Evolutionary conservation across 768 basidiomycete genomes (phyloP).

Genomic region (Russula emetica): DNA sequence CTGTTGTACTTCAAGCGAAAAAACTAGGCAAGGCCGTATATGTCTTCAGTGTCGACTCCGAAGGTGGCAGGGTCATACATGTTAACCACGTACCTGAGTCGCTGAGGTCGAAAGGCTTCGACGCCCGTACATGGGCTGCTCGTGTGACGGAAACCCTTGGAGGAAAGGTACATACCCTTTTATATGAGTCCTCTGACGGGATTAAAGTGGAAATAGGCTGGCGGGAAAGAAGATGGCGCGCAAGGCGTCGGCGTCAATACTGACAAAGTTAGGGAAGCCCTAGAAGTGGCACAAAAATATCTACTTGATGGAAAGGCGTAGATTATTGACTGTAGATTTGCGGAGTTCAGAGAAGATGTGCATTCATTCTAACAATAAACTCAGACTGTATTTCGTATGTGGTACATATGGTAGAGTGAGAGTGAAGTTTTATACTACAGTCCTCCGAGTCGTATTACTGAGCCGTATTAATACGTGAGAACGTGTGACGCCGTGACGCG

Average conservation of each 20-base stretch:
- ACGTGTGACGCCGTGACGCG: conserved; percentile 15
- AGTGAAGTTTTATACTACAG: too few species aligned
- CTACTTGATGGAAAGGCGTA: conserved; percentile 21
- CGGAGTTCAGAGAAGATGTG: too few species aligned
- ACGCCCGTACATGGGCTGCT: conserved; percentile 85
- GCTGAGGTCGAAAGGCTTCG: conserved; percentile 59
- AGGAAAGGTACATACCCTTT: conserved; percentile 67
- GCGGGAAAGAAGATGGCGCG: conserved; percentile 89
- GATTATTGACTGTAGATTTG: neutral
- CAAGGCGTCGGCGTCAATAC: conserved; percentile 80
- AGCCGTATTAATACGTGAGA: conserved; percentile 18
- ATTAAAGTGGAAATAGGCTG: conserved; percentile 52
- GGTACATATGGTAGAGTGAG: neutral
- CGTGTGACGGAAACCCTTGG: conserved; percentile 76
- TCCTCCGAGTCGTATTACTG: too few species aligned
- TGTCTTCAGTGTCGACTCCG: conserved; percentile 74
- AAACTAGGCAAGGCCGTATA: conserved; percentile 81
- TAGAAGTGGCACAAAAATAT: conserved; percentile 46
- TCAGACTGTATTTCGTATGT: neutral
- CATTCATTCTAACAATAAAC: too few species aligned
- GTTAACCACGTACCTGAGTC: conserved; percentile 75
- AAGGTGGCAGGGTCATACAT: conserved; percentile 75
- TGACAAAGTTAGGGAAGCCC: conserved; percentile 60
- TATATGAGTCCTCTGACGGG: neutral
- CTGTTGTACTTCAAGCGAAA: conserved; percentile 70